Base-by-base conservation (phyloP, 2,329 filamentous ascomycete genomes). In the Stachybotrys chartarum region DNA sequence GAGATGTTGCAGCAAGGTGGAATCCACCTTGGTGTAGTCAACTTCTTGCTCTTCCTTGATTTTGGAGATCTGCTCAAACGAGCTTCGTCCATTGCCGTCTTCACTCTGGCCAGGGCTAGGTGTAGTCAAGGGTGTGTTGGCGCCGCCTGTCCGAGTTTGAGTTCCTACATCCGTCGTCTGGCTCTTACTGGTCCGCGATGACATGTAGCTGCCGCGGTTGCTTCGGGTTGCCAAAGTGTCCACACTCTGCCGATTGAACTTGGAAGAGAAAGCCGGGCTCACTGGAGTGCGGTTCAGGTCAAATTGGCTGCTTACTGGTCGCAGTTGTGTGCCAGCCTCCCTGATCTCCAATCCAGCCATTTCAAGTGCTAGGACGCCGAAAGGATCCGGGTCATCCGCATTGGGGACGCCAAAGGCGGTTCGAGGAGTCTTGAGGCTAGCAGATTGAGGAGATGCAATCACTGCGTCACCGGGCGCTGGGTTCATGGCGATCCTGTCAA, bases 361-460 rank as follows among this genome's bases (percentile, higher is more conserved):
- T 67, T 96, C 91, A n/a, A 97, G 75, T 7, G 93, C 92, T 60
- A 92, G 81, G 30, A 97, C 88, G 30, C 93, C 93, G 66, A 90
- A 97, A 0, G 93, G 93, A 68, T 97, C 93, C 0, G 92, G 91
- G 63, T 97, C 93, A 54, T 91, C 84, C 4, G 77, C 73, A 59
- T 87, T 85, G 1, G 91, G 91, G 16, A 96, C 77, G 2, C 92
- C 92, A 72, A 97, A 96, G 2, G 75, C 74, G 32, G 78, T 71
- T 59, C 62, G 74, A 51, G 68, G 78, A 55, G 66, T 70, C 61
- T 56, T 66, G 56, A 70, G 63, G 6, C 63, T 68, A 5, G 68
- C 63, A 2, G 66, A 64, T 48, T 66, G 70, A 0, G 80, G 74
- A 3, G 75, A 75, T 51, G 80, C 78, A 58, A 83, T 79, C 57